A percentile compares a stretch with the other conserved stretches of the same genome.
phyloP scores from a whole-genome alignment of 768 basidiomycete species.

The Sporobolomyces phaffii region DNA sequence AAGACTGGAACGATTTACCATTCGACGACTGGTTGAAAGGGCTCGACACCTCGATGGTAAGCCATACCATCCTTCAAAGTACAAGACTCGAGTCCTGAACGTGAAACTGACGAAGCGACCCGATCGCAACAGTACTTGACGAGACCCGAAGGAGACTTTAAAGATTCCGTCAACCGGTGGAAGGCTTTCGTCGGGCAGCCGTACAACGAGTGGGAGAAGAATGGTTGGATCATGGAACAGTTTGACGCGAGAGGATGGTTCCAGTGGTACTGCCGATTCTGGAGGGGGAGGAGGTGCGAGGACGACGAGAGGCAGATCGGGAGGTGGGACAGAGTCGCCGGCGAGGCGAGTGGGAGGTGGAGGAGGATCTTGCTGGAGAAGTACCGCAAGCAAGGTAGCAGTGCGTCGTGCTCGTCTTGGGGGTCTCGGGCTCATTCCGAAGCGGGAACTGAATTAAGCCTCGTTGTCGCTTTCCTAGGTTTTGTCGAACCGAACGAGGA shows the following conservation, averaged over 20 bases:
- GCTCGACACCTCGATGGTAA: constrained; percentile 9
- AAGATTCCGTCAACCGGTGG: constrained; percentile 25
- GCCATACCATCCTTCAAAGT: too few relatives aligned
- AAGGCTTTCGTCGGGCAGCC: constrained; percentile 18
- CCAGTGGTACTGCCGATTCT: constrained; percentile 34
- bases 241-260: constrained; percentile 31
- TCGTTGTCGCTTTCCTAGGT: too few relatives aligned
- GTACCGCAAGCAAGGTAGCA: constrained; percentile 4
- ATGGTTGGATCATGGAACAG: constrained; percentile 25
- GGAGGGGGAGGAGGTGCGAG: constrained; percentile 18
- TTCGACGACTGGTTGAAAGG: constrained; percentile 18
- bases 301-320: constrained; percentile 26
- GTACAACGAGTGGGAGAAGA: constrained; percentile 29
- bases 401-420: background rate
- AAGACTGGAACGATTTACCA: constrained; percentile 29
- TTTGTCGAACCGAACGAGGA: constrained; percentile 28
- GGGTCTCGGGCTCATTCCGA: background rate
- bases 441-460: too few relatives aligned
- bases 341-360: constrained; percentile 15
- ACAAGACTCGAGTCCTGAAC: too few relatives aligned
- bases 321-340: constrained; percentile 21
- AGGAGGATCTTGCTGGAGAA: constrained; percentile 21
- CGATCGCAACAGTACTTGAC: constrained; percentile 21
- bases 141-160: constrained; percentile 19
- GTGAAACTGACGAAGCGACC: background rate